Evolutionary conservation across 495 filamentous ascomycete genomes (phyloP).

Genomic region (Chaetomium fimeti): DNA sequence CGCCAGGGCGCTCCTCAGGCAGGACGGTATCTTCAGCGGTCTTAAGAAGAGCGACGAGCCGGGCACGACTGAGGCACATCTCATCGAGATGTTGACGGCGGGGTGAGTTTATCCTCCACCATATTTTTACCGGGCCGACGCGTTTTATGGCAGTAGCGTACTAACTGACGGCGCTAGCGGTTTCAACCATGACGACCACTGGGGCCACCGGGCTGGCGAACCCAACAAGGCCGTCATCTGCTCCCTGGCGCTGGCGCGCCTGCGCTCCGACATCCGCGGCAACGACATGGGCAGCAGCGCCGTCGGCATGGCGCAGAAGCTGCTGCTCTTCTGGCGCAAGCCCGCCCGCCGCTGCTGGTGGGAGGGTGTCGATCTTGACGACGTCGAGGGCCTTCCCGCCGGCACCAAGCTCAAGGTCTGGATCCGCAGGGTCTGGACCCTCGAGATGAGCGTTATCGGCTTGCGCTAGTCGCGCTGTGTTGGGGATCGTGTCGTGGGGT

Average conservation of each 20-base stretch:
- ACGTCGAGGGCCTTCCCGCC: conserved; percentile 79
- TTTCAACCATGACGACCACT: conserved; percentile 91
- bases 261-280: conserved; percentile 86
- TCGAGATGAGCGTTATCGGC: conserved; percentile 98
- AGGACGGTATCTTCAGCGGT: conserved; percentile 95
- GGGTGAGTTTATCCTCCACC: conserved; percentile 61
- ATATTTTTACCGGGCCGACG: background rate
- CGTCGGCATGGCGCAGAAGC: conserved; percentile 97
- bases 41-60: conserved; percentile 91
- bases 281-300: conserved; percentile 73
- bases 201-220: conserved; percentile 94
- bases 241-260: conserved; percentile 85
- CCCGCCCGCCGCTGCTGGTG: conserved; percentile 97
- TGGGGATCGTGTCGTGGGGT: background rate
- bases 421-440: conserved; percentile 96
- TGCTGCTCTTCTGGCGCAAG: conserved; percentile 97
- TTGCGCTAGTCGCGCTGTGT: conserved; percentile 54
- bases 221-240: conserved; percentile 98
- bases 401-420: conserved; percentile 88
- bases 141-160: background rate
- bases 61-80: conserved; percentile 94
- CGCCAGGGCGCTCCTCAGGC: conserved; percentile 76
- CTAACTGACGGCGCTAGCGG: conserved; percentile 55
- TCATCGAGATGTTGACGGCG: conserved; percentile 99
- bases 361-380: conserved; percentile 91